Evolutionary conservation across 1,284 basidiomycete genomes (phyloP).

Genomic region (Trametes versicolor): DNA sequence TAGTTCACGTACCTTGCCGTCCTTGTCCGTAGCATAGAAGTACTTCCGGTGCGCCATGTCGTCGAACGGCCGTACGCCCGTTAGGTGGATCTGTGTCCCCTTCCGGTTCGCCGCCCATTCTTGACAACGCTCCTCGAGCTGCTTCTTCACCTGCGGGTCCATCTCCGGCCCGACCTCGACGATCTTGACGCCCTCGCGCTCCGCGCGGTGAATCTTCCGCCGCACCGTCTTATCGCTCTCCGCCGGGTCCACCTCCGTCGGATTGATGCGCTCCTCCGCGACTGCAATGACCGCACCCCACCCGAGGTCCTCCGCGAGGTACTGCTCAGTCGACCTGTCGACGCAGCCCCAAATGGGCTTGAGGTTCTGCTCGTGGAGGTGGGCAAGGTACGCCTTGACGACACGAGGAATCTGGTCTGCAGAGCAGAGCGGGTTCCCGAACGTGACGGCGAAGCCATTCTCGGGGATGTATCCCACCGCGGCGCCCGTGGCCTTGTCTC

Average conservation of each 20-base stretch:
- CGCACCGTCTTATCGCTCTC: conserved; percentile 54
- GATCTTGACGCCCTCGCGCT: conserved; percentile 58
- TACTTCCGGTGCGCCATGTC: conserved; percentile 63
- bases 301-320: conserved; percentile 55
- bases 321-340: conserved; percentile 53
- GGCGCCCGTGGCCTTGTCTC: conserved; percentile 55
- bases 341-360: conserved; percentile 65
- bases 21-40: conserved; percentile 58
- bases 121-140: conserved; percentile 54
- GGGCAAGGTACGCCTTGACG: conserved; percentile 52
- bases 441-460: conserved; percentile 52
- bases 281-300: conserved; percentile 62
- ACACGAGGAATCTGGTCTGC: conserved; percentile 52
- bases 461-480: conserved; percentile 56
- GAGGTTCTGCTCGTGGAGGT: conserved; percentile 49
- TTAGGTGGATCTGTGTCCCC: conserved; percentile 65
- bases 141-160: conserved; percentile 49
- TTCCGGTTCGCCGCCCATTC: conserved; percentile 57
- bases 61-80: conserved; percentile 61
- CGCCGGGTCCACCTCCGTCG: conserved; percentile 51
- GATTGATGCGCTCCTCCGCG: conserved; percentile 62
- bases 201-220: conserved; percentile 58
- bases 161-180: conserved; percentile 49
- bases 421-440: conserved; percentile 62
- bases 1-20: conserved; percentile 46